Evolutionary conservation across 2,329 filamentous ascomycete genomes (phyloP).

Genomic region (Dothideomycetes sp.): DNA sequence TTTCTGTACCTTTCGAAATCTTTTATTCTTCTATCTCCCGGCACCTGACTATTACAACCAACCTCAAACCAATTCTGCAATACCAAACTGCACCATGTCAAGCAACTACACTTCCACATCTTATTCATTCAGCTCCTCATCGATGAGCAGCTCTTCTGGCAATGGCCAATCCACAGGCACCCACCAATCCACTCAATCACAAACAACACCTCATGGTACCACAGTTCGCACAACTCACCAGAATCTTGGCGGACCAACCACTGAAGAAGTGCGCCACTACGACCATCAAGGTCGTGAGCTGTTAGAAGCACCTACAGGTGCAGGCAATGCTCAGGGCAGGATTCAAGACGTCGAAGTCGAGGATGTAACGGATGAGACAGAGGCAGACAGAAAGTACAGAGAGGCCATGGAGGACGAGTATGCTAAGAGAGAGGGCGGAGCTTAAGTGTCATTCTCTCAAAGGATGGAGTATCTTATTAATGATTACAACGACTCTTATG

Average conservation of each 20-base stretch:
- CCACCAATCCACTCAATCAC: constrained; percentile 18
- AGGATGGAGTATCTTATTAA: too few species aligned
- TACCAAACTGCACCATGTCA: constrained; percentile 13
- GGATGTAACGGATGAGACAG: constrained; percentile 26
- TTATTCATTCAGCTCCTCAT: constrained; percentile 19
- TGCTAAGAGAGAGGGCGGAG: constrained; percentile 36
- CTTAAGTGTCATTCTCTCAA: too few species aligned
- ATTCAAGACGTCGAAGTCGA: constrained; percentile 18
- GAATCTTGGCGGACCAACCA: constrained; percentile 22
- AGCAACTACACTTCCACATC: constrained; percentile 15
- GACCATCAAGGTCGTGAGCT: constrained; percentile 24
- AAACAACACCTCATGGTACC: constrained; percentile 20
- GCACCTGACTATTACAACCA: too few species aligned
- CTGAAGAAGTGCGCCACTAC: constrained; percentile 23
- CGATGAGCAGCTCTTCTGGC: constrained; percentile 18
- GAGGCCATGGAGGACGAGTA: constrained; percentile 37
- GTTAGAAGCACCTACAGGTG: constrained; percentile 14
- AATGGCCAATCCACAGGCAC: constrained; percentile 20
- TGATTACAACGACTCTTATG: too few species aligned
- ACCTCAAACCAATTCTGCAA: too few species aligned
- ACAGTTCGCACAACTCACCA: constrained; percentile 23
- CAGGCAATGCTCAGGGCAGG: constrained; percentile 4
- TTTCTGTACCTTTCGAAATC: too few species aligned
- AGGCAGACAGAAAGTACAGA: constrained; percentile 30
- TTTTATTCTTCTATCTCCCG: too few species aligned